Conservation (phyloP, 176 grass and related monocot genomes). For the Alopecurus myosuroides region DNA sequence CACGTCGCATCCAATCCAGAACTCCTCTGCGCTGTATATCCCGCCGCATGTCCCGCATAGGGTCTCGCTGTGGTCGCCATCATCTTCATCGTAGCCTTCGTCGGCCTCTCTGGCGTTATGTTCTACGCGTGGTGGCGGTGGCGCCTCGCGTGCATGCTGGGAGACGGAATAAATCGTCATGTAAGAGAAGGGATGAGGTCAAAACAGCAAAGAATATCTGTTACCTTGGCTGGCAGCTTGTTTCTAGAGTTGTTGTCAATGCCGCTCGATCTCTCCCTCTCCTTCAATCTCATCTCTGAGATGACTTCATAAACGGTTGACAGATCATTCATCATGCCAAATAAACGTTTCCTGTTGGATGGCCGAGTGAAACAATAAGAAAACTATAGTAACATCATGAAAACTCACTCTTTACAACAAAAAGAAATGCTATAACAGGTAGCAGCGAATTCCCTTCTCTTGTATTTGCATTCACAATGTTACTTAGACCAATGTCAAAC, state of each 20-base stretch:
- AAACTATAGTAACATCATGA: not conserved
- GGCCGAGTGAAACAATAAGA: not conserved
- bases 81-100: conserved; percentile 75
- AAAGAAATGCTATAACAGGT: not conserved
- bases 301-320: conserved; percentile 88
- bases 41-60: conserved; percentile 84
- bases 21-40: conserved; percentile 75
- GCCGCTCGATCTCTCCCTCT: conserved; percentile 47
- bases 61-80: conserved; percentile 86
- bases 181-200: not conserved
- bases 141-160: conserved; percentile 64
- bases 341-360: conserved; percentile 82
- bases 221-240: conserved; percentile 73
- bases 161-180: not conserved
- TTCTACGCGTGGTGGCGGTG: conserved; percentile 27
- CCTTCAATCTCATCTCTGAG: conserved; percentile 46
- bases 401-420: not conserved
- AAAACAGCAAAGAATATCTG: not conserved
- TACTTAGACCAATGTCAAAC: not conserved
- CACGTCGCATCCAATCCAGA: conserved; percentile 93
- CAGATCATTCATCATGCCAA: conserved; percentile 91
- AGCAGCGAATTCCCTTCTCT: not conserved
- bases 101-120: conserved; percentile 49
- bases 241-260: conserved; percentile 72
- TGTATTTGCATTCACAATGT: not conserved